A percentile compares a stretch with the other conserved stretches of the same genome.
These are phyloP conservation scores for Blumeria hordei DNA, from an alignment of 2,329 filamentous ascomycete genomes.

Conservation along the genomic window DNA sequence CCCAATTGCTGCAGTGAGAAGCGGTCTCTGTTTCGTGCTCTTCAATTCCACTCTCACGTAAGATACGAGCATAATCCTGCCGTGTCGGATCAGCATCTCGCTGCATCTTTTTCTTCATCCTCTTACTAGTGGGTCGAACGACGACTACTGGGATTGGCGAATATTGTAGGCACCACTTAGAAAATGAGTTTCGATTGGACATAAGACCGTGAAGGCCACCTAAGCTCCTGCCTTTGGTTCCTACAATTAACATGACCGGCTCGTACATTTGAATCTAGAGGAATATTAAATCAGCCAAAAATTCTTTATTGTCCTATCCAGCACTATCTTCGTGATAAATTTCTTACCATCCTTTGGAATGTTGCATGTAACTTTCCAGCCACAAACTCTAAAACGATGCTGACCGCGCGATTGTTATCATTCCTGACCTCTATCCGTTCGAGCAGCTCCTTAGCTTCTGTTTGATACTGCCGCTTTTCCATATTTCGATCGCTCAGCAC, in stretches of 20 bases:
- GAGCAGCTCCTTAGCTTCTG: conserved; percentile 39
- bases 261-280: conserved; percentile 46
- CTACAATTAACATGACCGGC: conserved; percentile 47
- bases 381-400: conserved; percentile 45
- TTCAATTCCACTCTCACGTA: conserved; percentile 28
- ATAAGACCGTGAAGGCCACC: conserved; percentile 47
- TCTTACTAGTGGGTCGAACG: conserved; percentile 42
- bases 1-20: conserved; percentile 7
- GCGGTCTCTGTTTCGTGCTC: conserved; percentile 13
- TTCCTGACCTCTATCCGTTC: conserved; percentile 44
- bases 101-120: conserved; percentile 48
- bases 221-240: conserved; percentile 41
- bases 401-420: conserved; percentile 45
- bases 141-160: conserved; percentile 54
- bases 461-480: conserved; percentile 35
- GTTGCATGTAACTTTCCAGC: conserved; percentile 49
- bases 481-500: conserved; percentile 34
- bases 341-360: conserved; percentile 45
- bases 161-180: conserved; percentile 52
- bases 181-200: conserved; percentile 35
- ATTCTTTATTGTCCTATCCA: not conserved
- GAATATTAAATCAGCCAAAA: conserved; percentile 4
- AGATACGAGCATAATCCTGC: conserved; percentile 38
- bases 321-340: not conserved
- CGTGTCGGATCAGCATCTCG: conserved; percentile 37